Conservation (phyloP, 2,329 filamentous ascomycete genomes). For the Berkeleyomyces basicola region DNA sequence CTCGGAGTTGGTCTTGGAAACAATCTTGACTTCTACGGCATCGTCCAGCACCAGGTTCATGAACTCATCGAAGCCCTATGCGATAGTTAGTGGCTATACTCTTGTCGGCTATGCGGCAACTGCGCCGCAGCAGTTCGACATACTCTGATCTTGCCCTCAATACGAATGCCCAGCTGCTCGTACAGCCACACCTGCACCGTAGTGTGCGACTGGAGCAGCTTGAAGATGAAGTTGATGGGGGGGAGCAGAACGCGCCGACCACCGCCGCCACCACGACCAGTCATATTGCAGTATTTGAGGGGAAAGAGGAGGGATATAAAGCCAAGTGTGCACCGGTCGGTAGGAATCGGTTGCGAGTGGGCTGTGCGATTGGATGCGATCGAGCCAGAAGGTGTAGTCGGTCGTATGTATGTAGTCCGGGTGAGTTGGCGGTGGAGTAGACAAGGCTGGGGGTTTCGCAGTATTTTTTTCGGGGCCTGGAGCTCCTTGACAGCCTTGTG, state of each 20-base stretch:
- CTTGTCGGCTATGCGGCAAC: too few species aligned
- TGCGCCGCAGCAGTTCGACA: slow-evolving; percentile 31
- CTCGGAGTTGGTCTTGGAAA: slow-evolving; percentile 60
- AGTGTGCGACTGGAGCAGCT: slow-evolving; percentile 65
- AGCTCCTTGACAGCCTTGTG: slow-evolving; percentile 9
- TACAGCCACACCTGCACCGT: slow-evolving; percentile 93
- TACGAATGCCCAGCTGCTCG: slow-evolving; percentile 83
- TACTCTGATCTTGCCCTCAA: slow-evolving; percentile 92
- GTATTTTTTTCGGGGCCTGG: background rate
- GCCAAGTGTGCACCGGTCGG: background rate
- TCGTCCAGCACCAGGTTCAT: slow-evolving; percentile 98
- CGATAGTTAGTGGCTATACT: slow-evolving; percentile 14
- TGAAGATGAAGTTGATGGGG: slow-evolving; percentile 44
- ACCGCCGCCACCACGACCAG: slow-evolving; percentile 42
- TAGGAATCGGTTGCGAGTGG: background rate
- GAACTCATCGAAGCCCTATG: slow-evolving; percentile 92
- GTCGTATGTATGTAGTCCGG: background rate
- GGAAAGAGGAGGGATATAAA: background rate
- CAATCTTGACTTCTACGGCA: slow-evolving; percentile 75
- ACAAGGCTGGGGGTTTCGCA: slow-evolving; percentile 3
- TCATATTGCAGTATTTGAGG: slow-evolving; percentile 27
- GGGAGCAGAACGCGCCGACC: slow-evolving; percentile 40
- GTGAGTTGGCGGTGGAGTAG: background rate
- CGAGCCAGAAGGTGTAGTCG: background rate
- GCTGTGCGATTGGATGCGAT: background rate